Base-by-base conservation (phyloP, 441 rosid species). In the Gossypium davidsonii region DNA sequence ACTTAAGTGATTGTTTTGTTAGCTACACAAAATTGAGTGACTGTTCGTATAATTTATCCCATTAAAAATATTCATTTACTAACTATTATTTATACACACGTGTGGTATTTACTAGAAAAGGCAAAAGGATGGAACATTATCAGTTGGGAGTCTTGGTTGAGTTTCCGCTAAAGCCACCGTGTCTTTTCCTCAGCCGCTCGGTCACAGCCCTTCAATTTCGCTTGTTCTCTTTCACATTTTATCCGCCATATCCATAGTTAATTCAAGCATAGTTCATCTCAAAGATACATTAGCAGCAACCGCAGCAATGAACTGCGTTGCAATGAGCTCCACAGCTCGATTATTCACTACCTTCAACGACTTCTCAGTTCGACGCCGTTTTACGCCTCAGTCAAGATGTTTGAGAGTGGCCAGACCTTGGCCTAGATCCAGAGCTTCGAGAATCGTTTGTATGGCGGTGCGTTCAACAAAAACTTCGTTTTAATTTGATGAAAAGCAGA, bases 371-470 rank as follows among this genome's bases (percentile, higher is more conserved):
- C 81, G 65, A 31, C 78, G 21, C 21, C 77, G 20, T 69, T 48
- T 81, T 64, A 10, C 65, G 9, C 67, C 53, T 26, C 77, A 58
- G 39, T 73, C 58, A 9, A 75, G 81, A 31, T 67, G 71, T 53
- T 73, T 74, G 69, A 20, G 74, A 7, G 62, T 73, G 56, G 73
- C 68, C 23, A 79, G 75, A 66, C 86, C 87, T n/a, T 80, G 72
- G 34, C 86, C 63, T 8, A 57, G 72, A 6, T 81, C 75, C 61
- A 79, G 76, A 58, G 75, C 81, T 73, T 85, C 79, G 26, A 83
- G 90, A 73, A 77, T 89, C 80, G 80, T 88, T 70, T 94, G 98
- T 85, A 90, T 83, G 96, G 97, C 93, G 80, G 98, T 94, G 77
- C 70, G 96, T 85, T 46, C 48, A 5, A 68, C 48, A 15, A 9